These are phyloP conservation scores for Nakataea oryzae DNA, from an alignment of 2,329 filamentous ascomycete genomes.

Conservation along the genomic window DNA sequence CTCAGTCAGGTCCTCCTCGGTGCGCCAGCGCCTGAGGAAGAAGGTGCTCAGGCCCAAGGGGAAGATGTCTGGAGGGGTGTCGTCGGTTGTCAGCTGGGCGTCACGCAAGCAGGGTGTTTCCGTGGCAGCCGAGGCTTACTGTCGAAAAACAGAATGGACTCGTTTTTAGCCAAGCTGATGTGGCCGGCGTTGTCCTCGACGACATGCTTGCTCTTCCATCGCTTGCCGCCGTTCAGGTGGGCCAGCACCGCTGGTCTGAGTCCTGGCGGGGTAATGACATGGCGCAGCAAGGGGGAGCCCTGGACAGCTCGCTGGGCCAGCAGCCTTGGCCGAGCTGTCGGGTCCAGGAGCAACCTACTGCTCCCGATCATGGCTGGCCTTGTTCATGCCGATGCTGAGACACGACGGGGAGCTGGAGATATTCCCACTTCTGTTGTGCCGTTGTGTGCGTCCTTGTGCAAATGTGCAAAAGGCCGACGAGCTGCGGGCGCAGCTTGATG, in stretches of 20 bases:
- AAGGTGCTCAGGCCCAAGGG: conserved; percentile 57
- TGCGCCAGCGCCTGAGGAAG: conserved; percentile 32
- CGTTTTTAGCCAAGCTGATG: conserved; percentile 64
- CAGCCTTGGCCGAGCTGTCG: neutral
- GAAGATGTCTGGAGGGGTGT: conserved; percentile 56
- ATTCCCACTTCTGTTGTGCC: neutral
- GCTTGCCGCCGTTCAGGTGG: neutral
- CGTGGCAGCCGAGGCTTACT: conserved; percentile 41
- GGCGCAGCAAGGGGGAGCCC: neutral
- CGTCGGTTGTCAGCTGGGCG: neutral
- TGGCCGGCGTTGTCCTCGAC: conserved; percentile 60
- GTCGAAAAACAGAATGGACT: conserved; percentile 83
- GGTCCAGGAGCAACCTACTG: neutral
- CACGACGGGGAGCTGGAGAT: neutral
- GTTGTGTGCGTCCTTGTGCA: too few species aligned
- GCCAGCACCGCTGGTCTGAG: neutral
- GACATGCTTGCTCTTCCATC: neutral
- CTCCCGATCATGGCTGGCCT: neutral
- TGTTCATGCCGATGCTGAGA: neutral
- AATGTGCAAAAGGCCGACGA: neutral
- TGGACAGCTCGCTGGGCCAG: neutral
- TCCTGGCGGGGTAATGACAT: neutral
- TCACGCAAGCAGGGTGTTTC: neutral
- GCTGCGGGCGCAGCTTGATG: neutral
- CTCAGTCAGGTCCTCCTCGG: conserved; percentile 36